phyloP scores from a whole-genome alignment of 345 rosid genomes.

The Eucalyptus caleyi region DNA sequence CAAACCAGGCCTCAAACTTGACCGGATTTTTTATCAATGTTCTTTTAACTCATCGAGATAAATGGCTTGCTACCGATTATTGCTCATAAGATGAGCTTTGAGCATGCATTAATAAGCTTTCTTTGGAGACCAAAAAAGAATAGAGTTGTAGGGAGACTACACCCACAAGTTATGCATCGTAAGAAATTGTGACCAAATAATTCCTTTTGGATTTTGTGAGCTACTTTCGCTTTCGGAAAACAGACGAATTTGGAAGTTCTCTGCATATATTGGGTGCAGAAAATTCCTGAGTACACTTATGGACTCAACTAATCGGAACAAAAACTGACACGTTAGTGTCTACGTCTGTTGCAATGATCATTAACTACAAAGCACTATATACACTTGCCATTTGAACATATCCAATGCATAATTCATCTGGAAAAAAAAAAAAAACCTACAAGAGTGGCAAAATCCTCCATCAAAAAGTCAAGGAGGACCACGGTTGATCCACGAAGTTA shows the following conservation, averaged over 20 bases:
- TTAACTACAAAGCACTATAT: background rate
- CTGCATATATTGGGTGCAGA: background rate
- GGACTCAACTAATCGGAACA: background rate
- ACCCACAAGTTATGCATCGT: background rate
- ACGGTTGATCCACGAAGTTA: background rate
- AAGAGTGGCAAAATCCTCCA: background rate
- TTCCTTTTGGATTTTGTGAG: background rate
- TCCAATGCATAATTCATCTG: background rate
- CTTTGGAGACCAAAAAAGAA: background rate
- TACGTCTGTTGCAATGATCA: background rate
- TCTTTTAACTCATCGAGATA: background rate
- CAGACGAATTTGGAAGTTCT: background rate
- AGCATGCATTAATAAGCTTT: background rate
- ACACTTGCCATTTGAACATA: background rate
- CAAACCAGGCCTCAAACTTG: accelerated
- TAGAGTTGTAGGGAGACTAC: background rate
- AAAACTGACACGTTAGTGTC: background rate
- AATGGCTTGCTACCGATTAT: background rate
- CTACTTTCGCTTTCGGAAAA: background rate
- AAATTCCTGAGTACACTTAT: background rate
- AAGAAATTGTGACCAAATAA: background rate
- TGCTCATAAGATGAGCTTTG: background rate
- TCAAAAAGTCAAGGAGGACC: background rate
- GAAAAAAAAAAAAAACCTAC: background rate
- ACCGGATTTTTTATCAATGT: background rate